Percentiles rank a stretch among this genome's conserved stretches.
Evolutionary conservation across 257 asterid genomes (phyloP).

Genomic region (Penstemon newberryi): DNA sequence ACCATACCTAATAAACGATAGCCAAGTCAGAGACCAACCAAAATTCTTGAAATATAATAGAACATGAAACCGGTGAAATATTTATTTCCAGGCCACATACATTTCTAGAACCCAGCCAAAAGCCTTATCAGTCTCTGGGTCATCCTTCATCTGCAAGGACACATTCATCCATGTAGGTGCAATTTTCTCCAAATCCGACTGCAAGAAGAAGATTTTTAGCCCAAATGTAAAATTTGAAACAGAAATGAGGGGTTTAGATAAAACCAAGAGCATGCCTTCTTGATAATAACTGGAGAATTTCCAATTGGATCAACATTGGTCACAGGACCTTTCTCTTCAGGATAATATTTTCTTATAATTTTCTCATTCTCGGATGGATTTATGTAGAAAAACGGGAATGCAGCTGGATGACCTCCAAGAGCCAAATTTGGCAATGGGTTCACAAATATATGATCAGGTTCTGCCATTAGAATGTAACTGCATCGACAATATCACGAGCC

Average conservation of each 20-base stretch:
- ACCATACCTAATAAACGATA: conserved; percentile 64
- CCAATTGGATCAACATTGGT: conserved; percentile 92
- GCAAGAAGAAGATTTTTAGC: conserved; percentile 30
- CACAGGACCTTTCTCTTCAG: conserved; percentile 86
- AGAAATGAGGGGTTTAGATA: no score
- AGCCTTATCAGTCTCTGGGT: conserved; percentile 87
- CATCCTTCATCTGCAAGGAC: conserved; percentile 96
- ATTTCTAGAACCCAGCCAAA: conserved; percentile 99
- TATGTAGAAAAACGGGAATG: conserved; percentile 91
- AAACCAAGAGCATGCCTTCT: conserved; percentile 56
- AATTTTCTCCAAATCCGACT: conserved; percentile 78
- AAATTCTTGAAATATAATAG: neutral
- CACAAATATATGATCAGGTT: conserved; percentile 88
- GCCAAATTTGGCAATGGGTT: conserved; percentile 96
- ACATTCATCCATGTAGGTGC: conserved; percentile 99
- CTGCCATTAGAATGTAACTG: conserved; percentile 99
- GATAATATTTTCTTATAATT: conserved; percentile 78
- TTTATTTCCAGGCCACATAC: conserved; percentile 39
- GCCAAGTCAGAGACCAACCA: conserved; percentile 23
- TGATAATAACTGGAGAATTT: conserved; percentile 91
- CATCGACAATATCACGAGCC: conserved; percentile 44
- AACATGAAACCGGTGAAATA: neutral
- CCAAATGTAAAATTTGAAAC: conserved; percentile 4
- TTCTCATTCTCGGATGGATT: conserved; percentile 70
- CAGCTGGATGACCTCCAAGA: conserved; percentile 81